Base-by-base conservation (phyloP, 2,329 filamentous ascomycete genomes). In the Escovopsis sp. region DNA sequence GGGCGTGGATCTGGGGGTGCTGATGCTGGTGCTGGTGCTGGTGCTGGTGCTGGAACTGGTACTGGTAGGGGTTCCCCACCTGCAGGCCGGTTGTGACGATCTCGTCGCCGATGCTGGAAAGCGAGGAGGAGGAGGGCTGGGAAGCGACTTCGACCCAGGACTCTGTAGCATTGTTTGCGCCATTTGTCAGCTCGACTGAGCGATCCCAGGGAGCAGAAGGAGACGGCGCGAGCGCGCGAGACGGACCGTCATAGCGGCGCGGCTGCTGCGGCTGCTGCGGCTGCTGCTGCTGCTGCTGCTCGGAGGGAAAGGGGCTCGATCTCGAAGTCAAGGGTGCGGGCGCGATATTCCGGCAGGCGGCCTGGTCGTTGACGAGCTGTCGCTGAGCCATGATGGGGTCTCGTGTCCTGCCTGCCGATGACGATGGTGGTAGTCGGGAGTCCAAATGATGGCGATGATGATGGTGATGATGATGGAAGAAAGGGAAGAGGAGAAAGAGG, bases 141-240 rank as follows among this genome's bases (percentile, higher is more conserved):
- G 89, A 95, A 38, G 83, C 77, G 47, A 98, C 79, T 60, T 98
- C 89, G 53, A 96, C 78, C 91, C 91, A 98, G 8, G 91, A 95
- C 66, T 96, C 91, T 88, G 68, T 51, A 44, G 40, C 36, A 11
- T 32, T 32, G 28, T 42, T 96, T 89, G 11, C 28, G 89, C 67
- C 50, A 44, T 39, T 32, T 36, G 44, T 53, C 33, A 51, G 51
- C 37, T 43, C 26, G 34, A 26, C 39, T 18, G 37, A 36, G 37
- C 36, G 6, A 12, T 12, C 37, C 19, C 11, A 11, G 23, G 30
- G 23, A 42, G 35, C 4, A 33, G 12, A 36, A 35, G 12, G 38
- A 35, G 41, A 26, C 35, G 36, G 19, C 8, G 23, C 10, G 26
- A 38, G 36, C 7, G 34, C 34, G 12, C 23, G 43, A 33, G 30